These are phyloP conservation scores for Scheffersomyces segobiensis DNA, from an alignment of 1,139 yeast genomes.

Conservation along the genomic window DNA sequence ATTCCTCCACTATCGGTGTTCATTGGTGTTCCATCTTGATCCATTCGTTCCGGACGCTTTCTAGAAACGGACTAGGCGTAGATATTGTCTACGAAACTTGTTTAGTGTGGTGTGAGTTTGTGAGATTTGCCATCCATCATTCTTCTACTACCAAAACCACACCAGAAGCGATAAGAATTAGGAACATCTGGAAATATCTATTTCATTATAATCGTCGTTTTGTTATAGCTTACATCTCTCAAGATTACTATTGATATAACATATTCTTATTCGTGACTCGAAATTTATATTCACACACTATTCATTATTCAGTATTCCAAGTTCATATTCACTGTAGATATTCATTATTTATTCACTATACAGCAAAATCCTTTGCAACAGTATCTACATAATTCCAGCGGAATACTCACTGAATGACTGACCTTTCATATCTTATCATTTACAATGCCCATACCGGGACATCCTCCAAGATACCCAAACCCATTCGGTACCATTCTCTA, in stretches of 20 bases:
- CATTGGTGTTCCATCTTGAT: neutral
- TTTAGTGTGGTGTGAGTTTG: neutral
- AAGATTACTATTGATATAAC: neutral
- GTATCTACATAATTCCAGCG: too few relatives aligned
- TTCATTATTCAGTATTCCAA: neutral
- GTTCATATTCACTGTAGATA: neutral
- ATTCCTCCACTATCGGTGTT: neutral
- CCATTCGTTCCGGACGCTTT: neutral
- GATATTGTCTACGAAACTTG: neutral
- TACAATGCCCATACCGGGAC: constrained; percentile 45
- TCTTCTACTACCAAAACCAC: neutral
- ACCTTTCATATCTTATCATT: constrained; percentile 28
- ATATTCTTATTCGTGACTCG: neutral
- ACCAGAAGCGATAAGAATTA: neutral
- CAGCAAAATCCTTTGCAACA: too few relatives aligned
- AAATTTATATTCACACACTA: neutral
- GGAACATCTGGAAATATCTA: neutral
- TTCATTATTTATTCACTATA: neutral
- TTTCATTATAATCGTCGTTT: neutral
- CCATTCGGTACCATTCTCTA: constrained; percentile 40
- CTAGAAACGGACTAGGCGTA: neutral
- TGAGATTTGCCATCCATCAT: neutral
- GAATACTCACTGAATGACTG: constrained; percentile 3
- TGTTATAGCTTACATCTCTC: neutral
- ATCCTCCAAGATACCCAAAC: constrained; percentile 38